Percentiles rank a stretch among this genome's conserved stretches.
phyloP scores from a whole-genome alignment of 345 rosid genomes.

The Gossypium thurberi region DNA sequence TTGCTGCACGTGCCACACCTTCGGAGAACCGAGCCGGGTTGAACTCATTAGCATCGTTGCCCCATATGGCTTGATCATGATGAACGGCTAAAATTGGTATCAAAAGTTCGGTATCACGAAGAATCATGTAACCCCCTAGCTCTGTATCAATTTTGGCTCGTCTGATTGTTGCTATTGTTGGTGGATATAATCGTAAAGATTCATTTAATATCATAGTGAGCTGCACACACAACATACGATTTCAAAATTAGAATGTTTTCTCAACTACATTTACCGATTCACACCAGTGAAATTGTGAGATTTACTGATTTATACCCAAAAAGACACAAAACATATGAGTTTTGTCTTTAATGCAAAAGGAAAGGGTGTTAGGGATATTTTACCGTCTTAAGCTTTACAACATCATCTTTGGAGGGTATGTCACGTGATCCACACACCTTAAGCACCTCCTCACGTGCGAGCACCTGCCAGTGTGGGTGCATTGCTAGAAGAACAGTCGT shows the following conservation, averaged over 20 bases:
- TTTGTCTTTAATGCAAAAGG: not conserved
- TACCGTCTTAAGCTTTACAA: slow-evolving; percentile 78
- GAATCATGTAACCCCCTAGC: slow-evolving; percentile 69
- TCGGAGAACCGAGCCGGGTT: slow-evolving; percentile 62
- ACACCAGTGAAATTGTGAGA: too few relatives aligned
- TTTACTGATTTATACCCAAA: not conserved
- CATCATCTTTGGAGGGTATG: slow-evolving; percentile 57
- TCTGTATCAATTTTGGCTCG: slow-evolving; percentile 51
- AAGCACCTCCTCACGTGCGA: slow-evolving; percentile 73
- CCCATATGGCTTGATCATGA: slow-evolving; percentile 70
- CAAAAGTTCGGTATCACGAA: slow-evolving; percentile 53
- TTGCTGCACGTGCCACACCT: slow-evolving; percentile 70
- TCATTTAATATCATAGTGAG: slow-evolving; percentile 59
- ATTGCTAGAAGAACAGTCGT: slow-evolving; percentile 59
- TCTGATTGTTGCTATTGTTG: slow-evolving; percentile 64
- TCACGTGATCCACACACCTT: slow-evolving; percentile 79
- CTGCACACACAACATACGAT: slow-evolving; percentile 29
- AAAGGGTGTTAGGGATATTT: not conserved
- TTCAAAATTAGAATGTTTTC: slow-evolving; percentile 6
- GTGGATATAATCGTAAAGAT: slow-evolving; percentile 66
- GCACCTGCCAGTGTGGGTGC: slow-evolving; percentile 87
- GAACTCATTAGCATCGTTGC: slow-evolving; percentile 69
- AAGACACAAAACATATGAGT: slow-evolving; percentile 3
- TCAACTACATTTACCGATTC: too few relatives aligned
- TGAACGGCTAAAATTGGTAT: slow-evolving; percentile 72